A percentile compares a stretch with the other conserved stretches of the same genome.
Conservation (phyloP, 495 filamentous ascomycete species). For the Amorphotheca resinae region DNA sequence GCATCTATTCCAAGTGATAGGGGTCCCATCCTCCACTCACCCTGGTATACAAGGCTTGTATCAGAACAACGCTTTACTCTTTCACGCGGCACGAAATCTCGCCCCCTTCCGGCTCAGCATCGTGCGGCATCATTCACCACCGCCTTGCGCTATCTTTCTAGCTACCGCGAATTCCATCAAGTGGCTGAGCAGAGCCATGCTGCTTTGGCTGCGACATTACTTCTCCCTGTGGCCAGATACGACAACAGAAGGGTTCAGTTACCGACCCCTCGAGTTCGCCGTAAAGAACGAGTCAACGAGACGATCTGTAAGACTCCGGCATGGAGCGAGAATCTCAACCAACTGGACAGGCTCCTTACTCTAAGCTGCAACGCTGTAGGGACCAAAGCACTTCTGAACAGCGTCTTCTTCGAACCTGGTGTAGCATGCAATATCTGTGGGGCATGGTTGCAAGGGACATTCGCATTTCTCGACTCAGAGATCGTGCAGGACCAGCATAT, state of each 20-base stretch:
- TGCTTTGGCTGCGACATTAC: slow-evolving; percentile 15
- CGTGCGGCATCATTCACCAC: slow-evolving; percentile 14
- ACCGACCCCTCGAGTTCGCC: slow-evolving; percentile 12
- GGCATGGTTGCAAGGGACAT: slow-evolving; percentile 13
- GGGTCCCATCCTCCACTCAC: slow-evolving; percentile 15
- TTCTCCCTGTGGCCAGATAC: slow-evolving; percentile 14
- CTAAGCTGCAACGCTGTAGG: slow-evolving; percentile 18
- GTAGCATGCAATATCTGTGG: slow-evolving; percentile 17
- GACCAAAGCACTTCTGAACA: slow-evolving; percentile 14
- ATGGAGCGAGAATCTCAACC: slow-evolving; percentile 13
- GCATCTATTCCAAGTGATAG: slow-evolving; percentile 17
- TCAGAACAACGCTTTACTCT: slow-evolving; percentile 15
- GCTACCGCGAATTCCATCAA: slow-evolving; percentile 15
- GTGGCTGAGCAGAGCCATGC: slow-evolving; percentile 13
- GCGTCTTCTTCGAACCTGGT: slow-evolving; percentile 15
- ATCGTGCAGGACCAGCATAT: slow-evolving; percentile 10
- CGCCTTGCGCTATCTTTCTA: slow-evolving; percentile 11
- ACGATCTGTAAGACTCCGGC: slow-evolving; percentile 5
- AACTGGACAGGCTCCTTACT: slow-evolving; percentile 14
- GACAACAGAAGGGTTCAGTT: slow-evolving; percentile 10
- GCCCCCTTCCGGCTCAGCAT: slow-evolving; percentile 6
- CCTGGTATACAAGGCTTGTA: slow-evolving; percentile 15
- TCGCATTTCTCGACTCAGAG: slow-evolving; percentile 18
- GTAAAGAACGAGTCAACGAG: slow-evolving; percentile 5
- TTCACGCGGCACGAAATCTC: slow-evolving; percentile 11